Conservation (phyloP, 2,329 filamentous ascomycete species). For the Zymoseptoria passerinii region DNA sequence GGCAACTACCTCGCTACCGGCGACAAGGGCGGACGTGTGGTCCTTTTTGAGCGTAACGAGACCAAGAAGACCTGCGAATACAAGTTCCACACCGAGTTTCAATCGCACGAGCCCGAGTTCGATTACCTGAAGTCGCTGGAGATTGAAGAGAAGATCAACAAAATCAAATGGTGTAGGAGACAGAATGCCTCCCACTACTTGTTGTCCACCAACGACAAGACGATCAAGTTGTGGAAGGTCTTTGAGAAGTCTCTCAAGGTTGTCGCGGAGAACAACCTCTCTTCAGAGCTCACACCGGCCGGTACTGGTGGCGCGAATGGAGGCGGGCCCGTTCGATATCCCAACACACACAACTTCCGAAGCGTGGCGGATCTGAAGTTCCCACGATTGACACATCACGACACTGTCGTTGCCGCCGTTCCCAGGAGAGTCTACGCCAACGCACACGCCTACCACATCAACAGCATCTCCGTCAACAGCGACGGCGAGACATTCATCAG, state of each 20-base stretch:
- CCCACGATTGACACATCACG: constrained; percentile 91
- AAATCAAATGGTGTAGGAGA: constrained; percentile 98
- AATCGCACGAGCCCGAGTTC: constrained; percentile 98
- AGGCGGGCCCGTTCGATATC: constrained; percentile 68
- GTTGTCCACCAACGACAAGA: constrained; percentile 98
- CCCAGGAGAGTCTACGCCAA: constrained; percentile 95
- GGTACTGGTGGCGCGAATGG: constrained; percentile 56
- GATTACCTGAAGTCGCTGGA: constrained; percentile 98
- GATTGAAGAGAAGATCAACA: constrained; percentile 99
- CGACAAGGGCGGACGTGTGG: constrained; percentile 78
- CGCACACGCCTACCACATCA: constrained; percentile 98
- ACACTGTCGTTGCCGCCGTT: constrained; percentile 94
- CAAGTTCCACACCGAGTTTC: constrained; percentile 99
- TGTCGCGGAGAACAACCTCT: constrained; percentile 97
- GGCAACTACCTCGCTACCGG: constrained; percentile 86
- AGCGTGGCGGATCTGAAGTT: constrained; percentile 79
- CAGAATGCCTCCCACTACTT: constrained; percentile 98
- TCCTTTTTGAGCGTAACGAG: constrained; percentile 88
- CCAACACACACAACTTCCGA: constrained; percentile 62
- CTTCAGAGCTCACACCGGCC: constrained; percentile 79
- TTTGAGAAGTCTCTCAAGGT: constrained; percentile 99
- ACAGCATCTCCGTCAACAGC: constrained; percentile 99
- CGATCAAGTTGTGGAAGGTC: constrained; percentile 99
- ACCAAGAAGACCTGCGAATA: constrained; percentile 99
- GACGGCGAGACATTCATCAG: constrained; percentile 99